Base-by-base conservation (phyloP, 805 yeast genomes). In the Maudiozyma saulgeensis region DNA sequence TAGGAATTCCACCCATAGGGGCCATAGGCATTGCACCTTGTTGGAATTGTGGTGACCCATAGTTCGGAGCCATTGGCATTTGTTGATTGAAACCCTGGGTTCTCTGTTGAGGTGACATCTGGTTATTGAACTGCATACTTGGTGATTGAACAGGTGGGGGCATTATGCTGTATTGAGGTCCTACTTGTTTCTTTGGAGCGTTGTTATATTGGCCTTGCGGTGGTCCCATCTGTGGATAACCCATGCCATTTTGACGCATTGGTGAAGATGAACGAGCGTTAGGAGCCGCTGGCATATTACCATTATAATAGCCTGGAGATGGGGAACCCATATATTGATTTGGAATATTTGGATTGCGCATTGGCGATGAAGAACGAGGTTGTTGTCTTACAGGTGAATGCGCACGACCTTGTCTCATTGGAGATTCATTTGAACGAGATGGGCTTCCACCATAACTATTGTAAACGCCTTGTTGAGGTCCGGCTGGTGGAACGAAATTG, bases 181-280 rank as follows among this genome's bases (percentile, higher is more conserved):
- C 32, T 8, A 6, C 32, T 28, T 28, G 32, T 28, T 28, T 28
- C 32, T 28, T 28, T 11, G 32, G 32, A 28, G 2, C 8, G 12
- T 28, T 28, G 47, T 40, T 32, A 44, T 28, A 28, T 43, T 49
- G 61, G 18, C 51, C 57, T 21, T 47, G 43, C 12, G 43, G 40
- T 19, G 32, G 43, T 9, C 32, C 18, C 21, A 21, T 19, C 28
- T 43, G 49, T 38, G 15, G 43, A 21, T 43, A 47, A 13, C 43
- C 46, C 15, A 35, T 25, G 7, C 43, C 42, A 42, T 51, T 49
- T 40, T 44, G 43, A 21, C 46, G 53, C 23, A 46, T 37, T 19
- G 43, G 48, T 11, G 48, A 40, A 21, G 31, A 7, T n/a, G 35
- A 19, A 19, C 44, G 44, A n/a, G 6, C 23, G 31, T 19, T 38